Conservation (phyloP, 768 basidiomycete genomes). For the Leccinum subgranulosum region DNA sequence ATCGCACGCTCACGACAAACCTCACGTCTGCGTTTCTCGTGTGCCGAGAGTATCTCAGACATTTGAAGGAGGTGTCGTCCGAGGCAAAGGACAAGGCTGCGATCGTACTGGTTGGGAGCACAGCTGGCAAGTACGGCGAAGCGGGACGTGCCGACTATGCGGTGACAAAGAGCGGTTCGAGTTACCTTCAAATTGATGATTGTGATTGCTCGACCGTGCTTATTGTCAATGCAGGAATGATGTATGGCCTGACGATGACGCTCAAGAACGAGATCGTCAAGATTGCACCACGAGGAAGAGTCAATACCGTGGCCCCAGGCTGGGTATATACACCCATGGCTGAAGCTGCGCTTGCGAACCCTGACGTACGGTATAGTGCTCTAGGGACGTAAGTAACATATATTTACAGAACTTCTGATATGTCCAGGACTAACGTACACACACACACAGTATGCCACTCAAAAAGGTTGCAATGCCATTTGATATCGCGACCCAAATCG, state of each 20-base stretch:
- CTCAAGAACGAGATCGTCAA: constrained; percentile 79
- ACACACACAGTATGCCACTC: constrained; percentile 51
- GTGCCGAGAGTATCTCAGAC: constrained; percentile 52
- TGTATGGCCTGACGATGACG: constrained; percentile 64
- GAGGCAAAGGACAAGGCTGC: constrained; percentile 49
- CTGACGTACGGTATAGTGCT: constrained; percentile 50
- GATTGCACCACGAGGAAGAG: constrained; percentile 62
- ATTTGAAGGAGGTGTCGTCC: constrained; percentile 37
- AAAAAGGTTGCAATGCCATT: constrained; percentile 62
- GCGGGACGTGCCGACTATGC: constrained; percentile 63
- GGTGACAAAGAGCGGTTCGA: constrained; percentile 58
- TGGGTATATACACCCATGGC: constrained; percentile 67
- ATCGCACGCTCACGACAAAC: constrained; percentile 53
- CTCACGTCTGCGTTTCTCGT: constrained; percentile 65
- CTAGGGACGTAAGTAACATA: constrained; percentile 59
- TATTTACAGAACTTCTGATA: background rate
- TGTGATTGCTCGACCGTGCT: background rate
- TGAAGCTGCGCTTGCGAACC: constrained; percentile 53
- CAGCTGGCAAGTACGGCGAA: constrained; percentile 69
- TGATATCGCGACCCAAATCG: constrained; percentile 65
- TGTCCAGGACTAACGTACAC: background rate
- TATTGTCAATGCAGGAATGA: constrained; percentile 45
- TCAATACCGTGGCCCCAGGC: constrained; percentile 65
- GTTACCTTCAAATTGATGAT: background rate
- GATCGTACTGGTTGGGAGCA: constrained; percentile 64